These are phyloP conservation scores for Lecanoromycetidae sp. DNA, from an alignment of 2,329 filamentous ascomycete genomes.

Conservation along the genomic window DNA sequence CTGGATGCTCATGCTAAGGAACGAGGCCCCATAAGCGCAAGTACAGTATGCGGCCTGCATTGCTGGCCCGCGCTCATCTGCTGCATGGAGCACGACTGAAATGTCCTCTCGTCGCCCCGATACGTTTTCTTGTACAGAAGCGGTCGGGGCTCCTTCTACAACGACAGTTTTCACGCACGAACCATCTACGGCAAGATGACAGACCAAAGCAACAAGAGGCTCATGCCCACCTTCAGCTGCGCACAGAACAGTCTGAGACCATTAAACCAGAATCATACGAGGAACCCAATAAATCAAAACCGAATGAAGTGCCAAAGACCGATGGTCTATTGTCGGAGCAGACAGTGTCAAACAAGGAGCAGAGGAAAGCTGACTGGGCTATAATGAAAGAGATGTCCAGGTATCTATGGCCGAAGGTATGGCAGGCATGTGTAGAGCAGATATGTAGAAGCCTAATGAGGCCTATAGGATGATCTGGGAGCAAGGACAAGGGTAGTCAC, in stretches of 20 bases:
- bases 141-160: neutral
- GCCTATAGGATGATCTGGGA: constrained; percentile 52
- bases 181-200: constrained; percentile 9
- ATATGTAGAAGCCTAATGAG: neutral
- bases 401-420: constrained; percentile 83
- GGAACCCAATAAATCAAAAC: constrained; percentile 13
- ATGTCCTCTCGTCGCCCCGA: neutral
- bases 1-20: too few relatives aligned
- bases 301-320: constrained; percentile 26
- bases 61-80: neutral
- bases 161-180: constrained; percentile 1
- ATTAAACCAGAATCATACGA: constrained; percentile 27
- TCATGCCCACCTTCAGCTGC: neutral
- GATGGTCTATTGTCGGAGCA: constrained; percentile 54
- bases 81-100: neutral
- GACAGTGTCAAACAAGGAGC: constrained; percentile 62
- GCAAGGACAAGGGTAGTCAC: constrained; percentile 76
- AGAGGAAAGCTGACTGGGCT: constrained; percentile 93
- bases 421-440: neutral
- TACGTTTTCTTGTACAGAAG: neutral
- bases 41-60: neutral
- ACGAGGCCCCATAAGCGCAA: neutral
- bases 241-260: constrained; percentile 22
- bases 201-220: neutral
- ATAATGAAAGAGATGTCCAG: constrained; percentile 97